A percentile compares a stretch with the other conserved stretches of the same genome.
These are phyloP conservation scores for Austroboletus eburneus DNA, from an alignment of 768 basidiomycete genomes.

Conservation along the genomic window DNA sequence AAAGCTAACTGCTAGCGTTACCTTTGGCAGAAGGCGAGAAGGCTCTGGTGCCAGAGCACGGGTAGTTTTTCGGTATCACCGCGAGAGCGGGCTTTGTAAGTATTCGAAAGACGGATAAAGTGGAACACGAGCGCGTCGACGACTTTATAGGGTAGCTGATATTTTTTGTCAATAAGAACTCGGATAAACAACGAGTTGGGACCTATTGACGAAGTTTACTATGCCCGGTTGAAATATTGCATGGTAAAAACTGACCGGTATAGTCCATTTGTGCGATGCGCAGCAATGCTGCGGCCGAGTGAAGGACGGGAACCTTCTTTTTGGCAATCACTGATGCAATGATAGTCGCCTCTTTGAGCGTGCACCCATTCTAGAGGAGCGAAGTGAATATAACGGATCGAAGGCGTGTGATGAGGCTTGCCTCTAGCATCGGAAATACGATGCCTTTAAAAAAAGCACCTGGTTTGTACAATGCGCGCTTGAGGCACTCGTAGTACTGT, in stretches of 20 bases:
- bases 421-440: conserved; percentile 92
- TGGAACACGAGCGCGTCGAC: conserved; percentile 97
- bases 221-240: background rate
- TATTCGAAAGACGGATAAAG: conserved; percentile 93
- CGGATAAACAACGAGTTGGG: conserved; percentile 97
- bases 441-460: conserved; percentile 98
- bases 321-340: conserved; percentile 87
- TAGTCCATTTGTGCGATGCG: conserved; percentile 97
- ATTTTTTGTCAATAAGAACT: conserved; percentile 95
- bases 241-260: conserved; percentile 48
- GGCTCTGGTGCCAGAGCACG: conserved; percentile 98
- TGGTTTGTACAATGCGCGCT: conserved; percentile 91
- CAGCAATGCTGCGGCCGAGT: conserved; percentile 91
- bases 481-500: conserved; percentile 92
- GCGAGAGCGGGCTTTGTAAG: conserved; percentile 67
- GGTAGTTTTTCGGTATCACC: conserved; percentile 80
- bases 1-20: conserved; percentile 28
- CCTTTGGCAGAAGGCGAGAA: conserved; percentile 93
- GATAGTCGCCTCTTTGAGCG: conserved; percentile 92
- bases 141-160: conserved; percentile 96
- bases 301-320: conserved; percentile 92
- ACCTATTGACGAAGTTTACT: conserved; percentile 36
- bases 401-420: conserved; percentile 34
- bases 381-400: conserved; percentile 24
- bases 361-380: conserved; percentile 63